Evolutionary conservation across 2,329 filamentous ascomycete species (phyloP).

Genomic region (Chaetothyriales sp.): DNA sequence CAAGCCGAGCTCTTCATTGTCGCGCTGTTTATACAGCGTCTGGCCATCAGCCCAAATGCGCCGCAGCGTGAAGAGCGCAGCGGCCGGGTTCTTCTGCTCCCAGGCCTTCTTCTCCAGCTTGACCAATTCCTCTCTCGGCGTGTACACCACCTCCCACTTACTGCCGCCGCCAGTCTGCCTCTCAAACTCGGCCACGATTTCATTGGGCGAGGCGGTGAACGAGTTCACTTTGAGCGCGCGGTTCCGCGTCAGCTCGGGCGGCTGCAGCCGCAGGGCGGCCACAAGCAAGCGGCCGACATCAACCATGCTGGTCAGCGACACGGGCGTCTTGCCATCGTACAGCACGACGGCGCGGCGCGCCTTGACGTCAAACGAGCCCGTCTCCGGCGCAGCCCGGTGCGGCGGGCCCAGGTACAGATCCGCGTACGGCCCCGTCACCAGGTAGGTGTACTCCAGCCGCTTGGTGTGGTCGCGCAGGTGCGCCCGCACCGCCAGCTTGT

Average conservation of each 20-base stretch:
- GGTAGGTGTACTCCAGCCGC: slow-evolving; percentile 45
- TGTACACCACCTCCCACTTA: slow-evolving; percentile 38
- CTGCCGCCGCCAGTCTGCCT: slow-evolving; percentile 40
- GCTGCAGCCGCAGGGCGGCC: slow-evolving; percentile 42
- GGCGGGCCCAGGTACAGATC: slow-evolving; percentile 41
- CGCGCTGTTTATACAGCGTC: slow-evolving; percentile 52
- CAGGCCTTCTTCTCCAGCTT: slow-evolving; percentile 44
- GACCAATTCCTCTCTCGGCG: slow-evolving; percentile 37
- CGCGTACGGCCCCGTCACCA: slow-evolving; percentile 55
- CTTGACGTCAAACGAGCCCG: slow-evolving; percentile 44
- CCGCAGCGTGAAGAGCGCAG: slow-evolving; percentile 44
- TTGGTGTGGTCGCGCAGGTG: slow-evolving; percentile 37
- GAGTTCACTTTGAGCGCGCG: slow-evolving; percentile 52
- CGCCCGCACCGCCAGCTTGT: slow-evolving; percentile 50
- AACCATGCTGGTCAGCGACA: slow-evolving; percentile 53
- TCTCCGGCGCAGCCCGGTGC: neutral
- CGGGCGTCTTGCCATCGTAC: slow-evolving; percentile 42
- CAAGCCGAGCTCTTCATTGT: slow-evolving; percentile 44
- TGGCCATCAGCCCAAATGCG: slow-evolving; percentile 60
- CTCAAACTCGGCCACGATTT: slow-evolving; percentile 51
- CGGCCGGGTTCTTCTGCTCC: slow-evolving; percentile 35
- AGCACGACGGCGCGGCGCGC: slow-evolving; percentile 43
- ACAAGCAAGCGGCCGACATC: slow-evolving; percentile 54
- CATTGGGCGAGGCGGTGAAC: slow-evolving; percentile 47
- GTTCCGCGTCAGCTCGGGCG: slow-evolving; percentile 38